Evolutionary conservation across 2,329 filamentous ascomycete species (phyloP).

Genomic region (Phialophora tarda): DNA sequence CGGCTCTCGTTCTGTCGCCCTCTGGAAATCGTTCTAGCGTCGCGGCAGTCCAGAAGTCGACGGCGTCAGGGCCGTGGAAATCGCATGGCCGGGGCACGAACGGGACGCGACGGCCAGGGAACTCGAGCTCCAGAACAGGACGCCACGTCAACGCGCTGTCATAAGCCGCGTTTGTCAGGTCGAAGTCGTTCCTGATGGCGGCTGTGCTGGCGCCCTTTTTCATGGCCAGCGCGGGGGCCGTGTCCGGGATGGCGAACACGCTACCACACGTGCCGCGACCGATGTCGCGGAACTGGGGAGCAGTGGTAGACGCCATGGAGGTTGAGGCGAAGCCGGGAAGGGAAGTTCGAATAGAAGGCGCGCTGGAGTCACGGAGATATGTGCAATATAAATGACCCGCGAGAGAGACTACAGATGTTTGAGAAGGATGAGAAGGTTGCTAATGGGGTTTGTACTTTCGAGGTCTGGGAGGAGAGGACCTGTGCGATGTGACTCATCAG

Average conservation of each 20-base stretch:
- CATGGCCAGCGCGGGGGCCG: conserved; percentile 12
- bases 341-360: no score
- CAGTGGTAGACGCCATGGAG: no score
- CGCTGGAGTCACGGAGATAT: not conserved
- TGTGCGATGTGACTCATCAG: not conserved
- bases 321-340: no score
- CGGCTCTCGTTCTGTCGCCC: conserved; percentile 18
- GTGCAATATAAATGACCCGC: not conserved
- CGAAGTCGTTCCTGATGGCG: conserved; percentile 30
- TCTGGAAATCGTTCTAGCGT: conserved; percentile 19
- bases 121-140: conserved; percentile 2
- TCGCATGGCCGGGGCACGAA: conserved; percentile 12
- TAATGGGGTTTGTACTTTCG: not conserved
- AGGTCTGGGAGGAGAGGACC: not conserved
- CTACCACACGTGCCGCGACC: conserved; percentile 31
- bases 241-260: conserved; percentile 26
- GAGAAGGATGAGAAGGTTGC: not conserved
- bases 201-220: conserved; percentile 20
- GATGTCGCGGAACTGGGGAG: conserved; percentile 21
- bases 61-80: conserved; percentile 16
- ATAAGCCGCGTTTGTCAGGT: conserved; percentile 23
- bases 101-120: conserved; percentile 20
- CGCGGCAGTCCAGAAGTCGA: conserved; percentile 9
- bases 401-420: no score
- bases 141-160: conserved; percentile 21